Conservation (phyloP, 2,329 filamentous ascomycete species). For the Colletotrichum simmondsii region DNA sequence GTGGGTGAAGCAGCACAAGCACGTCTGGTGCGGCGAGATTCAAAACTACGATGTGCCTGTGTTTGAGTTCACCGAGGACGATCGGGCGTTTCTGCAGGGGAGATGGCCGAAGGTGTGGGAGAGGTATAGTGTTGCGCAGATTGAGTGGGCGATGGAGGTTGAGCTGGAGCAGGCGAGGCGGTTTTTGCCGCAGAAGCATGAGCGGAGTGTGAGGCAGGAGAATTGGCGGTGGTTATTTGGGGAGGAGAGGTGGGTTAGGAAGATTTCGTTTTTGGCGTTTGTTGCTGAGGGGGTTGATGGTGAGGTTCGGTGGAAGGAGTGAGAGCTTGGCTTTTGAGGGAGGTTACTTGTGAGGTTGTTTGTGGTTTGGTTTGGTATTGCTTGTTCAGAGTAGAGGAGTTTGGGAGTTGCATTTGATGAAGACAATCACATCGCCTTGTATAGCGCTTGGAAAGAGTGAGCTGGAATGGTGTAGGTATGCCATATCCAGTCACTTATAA, state of each 20-base stretch:
- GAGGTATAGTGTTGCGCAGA: background rate
- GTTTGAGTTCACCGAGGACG: background rate
- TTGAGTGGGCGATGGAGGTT: background rate
- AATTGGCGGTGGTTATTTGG: background rate
- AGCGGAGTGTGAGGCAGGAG: background rate
- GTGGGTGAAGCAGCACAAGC: background rate
- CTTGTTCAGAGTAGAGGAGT: too few relatives aligned
- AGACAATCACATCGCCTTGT: too few relatives aligned
- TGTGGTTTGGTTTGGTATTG: too few relatives aligned
- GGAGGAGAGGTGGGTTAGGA: background rate
- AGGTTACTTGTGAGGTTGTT: too few relatives aligned
- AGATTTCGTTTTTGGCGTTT: background rate
- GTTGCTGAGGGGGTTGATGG: background rate
- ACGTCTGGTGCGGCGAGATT: background rate
- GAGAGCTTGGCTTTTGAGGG: background rate
- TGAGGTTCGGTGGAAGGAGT: background rate
- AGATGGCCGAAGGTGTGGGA: background rate
- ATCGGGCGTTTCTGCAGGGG: background rate
- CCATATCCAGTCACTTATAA: too few relatives aligned
- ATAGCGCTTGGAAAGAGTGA: too few relatives aligned
- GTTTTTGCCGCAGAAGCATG: background rate
- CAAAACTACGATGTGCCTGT: background rate
- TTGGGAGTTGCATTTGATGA: too few relatives aligned
- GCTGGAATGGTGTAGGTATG: too few relatives aligned
- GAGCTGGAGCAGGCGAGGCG: background rate